Percentiles rank a stretch among this genome's conserved stretches.
These are phyloP conservation scores for Xylaria longipes DNA, from an alignment of 495 filamentous ascomycete species.

Conservation along the genomic window DNA sequence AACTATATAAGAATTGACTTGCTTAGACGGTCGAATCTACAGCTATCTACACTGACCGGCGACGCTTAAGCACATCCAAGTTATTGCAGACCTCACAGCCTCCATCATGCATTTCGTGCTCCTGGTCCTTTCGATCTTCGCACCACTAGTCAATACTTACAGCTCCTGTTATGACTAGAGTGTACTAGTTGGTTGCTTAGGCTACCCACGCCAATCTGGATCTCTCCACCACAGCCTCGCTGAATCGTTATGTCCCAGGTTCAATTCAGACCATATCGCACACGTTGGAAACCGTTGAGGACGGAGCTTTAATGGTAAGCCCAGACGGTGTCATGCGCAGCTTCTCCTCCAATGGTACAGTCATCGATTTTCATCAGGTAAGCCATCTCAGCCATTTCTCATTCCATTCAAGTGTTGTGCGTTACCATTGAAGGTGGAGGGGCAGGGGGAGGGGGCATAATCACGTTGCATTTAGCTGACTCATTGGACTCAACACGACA, in stretches of 20 bases:
- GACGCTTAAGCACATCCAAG: conserved; percentile 4
- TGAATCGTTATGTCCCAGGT: conserved; percentile 10
- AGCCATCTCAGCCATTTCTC: not conserved
- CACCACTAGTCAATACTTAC: conserved; percentile 7
- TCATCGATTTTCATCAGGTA: conserved; percentile 12
- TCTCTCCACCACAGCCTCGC: conserved; percentile 10
- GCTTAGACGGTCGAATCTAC: conserved; percentile 8
- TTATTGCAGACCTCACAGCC: not conserved
- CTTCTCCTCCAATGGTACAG: conserved; percentile 9
- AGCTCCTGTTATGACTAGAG: not conserved
- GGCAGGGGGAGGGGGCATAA: no score
- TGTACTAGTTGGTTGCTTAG: not conserved
- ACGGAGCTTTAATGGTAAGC: conserved; percentile 14
- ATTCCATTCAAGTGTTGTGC: conserved; percentile 4
- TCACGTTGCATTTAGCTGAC: conserved; percentile 2
- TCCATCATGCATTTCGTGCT: conserved; percentile 8
- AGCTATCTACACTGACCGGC: conserved; percentile 8
- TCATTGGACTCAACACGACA: conserved; percentile 4
- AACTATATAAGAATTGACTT: not conserved
- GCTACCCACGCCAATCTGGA: conserved; percentile 6
- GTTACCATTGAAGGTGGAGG: conserved; percentile 1
- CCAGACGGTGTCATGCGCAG: conserved; percentile 7
- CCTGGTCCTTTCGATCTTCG: conserved; percentile 5
- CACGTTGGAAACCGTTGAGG: conserved; percentile 10
- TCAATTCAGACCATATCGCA: conserved; percentile 7